Percentiles rank a stretch among this genome's conserved stretches.
Conservation (phyloP, 768 basidiomycete genomes). For the Naganishia vishniacii region DNA sequence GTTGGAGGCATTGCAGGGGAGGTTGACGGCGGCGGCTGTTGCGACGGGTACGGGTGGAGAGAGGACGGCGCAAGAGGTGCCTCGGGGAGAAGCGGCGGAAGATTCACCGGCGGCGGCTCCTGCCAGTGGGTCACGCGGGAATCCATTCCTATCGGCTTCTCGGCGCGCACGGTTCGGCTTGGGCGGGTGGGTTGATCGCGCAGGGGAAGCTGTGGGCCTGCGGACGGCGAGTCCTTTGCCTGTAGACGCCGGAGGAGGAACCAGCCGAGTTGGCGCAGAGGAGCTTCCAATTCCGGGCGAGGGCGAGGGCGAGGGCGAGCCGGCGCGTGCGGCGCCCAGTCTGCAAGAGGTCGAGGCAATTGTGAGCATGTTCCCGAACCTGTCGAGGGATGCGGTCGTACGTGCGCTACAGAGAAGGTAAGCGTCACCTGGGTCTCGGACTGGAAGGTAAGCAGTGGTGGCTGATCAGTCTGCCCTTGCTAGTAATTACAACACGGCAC, state of each 20-base stretch:
- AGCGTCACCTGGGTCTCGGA: too few relatives aligned
- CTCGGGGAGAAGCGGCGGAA: too few relatives aligned
- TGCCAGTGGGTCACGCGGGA: too few relatives aligned
- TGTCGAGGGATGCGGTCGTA: conserved; percentile 66
- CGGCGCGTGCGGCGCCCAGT: conserved; percentile 72
- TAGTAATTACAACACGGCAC: conserved; percentile 67
- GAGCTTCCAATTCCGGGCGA: too few relatives aligned
- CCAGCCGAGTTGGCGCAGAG: too few relatives aligned
- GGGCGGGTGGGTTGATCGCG: conserved; percentile 17
- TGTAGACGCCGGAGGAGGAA: background rate
- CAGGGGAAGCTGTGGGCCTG: conserved; percentile 11
- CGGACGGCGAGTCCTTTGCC: conserved; percentile 18
- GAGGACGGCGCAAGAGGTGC: too few relatives aligned
- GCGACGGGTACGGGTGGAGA: too few relatives aligned
- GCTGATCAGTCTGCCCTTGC: conserved; percentile 5
- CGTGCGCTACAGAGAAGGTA: conserved; percentile 77
- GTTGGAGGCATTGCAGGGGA: background rate
- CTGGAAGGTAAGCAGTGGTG: background rate
- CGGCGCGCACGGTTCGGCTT: conserved; percentile 12
- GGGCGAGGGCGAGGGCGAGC: too few relatives aligned
- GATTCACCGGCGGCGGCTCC: too few relatives aligned
- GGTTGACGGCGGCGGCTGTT: conserved; percentile 7
- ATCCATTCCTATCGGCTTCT: background rate
- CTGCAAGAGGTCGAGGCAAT: conserved; percentile 53
- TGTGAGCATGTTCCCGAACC: conserved; percentile 75